Evolutionary conservation across 2,329 filamentous ascomycete genomes (phyloP), one percentile per base, ranked within the genome.

Genomic region (Alternaria ventricosa): DNA sequence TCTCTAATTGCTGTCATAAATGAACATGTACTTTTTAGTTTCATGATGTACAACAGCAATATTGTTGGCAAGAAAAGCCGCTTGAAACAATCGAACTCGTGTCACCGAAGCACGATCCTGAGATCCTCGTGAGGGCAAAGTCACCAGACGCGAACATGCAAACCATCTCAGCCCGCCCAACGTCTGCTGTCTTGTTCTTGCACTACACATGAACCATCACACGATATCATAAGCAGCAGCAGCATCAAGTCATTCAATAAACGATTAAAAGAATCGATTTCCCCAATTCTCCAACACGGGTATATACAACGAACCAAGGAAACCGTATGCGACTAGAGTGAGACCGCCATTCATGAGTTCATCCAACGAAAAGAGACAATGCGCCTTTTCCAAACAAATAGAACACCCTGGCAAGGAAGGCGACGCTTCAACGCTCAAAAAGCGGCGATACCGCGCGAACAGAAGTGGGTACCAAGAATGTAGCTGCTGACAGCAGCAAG

Each of bases 391-490:
- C 36, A 41, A 51, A 41, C 28, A 53, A 53, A 41, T 41, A 22
- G 3, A 36, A 53, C 49, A 7, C 49, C 49, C 22, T 36, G 33
- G 3, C 30, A 13, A 51, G 43, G 23, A n/a, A 43, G 28, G 7
- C 30, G 41, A 61, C 60, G 56, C 60, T 60, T 45, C n/a, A 63
- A 63, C 60, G 56, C 59, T 15, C 30, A 22, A n/a, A 10, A 51
- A 41, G 30, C 13, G 33, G 36, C 22, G 23, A 33, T 43, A n/a
- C 3, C 20, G 41, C 36, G 28, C 36, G 45, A 45, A n/a, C 36
- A 13, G 22, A 23, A 30, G 54, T 49, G 46, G 46, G 22, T 23
- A 25, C 12, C 18, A 36, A 58, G 41, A 44, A 47, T 4, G 28
- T 11, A 46, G 36, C 4, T n/a, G 36, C 25, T 36, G 36, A n/a